Evolutionary conservation across 1,284 basidiomycete genomes (phyloP).

Genomic region (Microbotryum saponariae): DNA sequence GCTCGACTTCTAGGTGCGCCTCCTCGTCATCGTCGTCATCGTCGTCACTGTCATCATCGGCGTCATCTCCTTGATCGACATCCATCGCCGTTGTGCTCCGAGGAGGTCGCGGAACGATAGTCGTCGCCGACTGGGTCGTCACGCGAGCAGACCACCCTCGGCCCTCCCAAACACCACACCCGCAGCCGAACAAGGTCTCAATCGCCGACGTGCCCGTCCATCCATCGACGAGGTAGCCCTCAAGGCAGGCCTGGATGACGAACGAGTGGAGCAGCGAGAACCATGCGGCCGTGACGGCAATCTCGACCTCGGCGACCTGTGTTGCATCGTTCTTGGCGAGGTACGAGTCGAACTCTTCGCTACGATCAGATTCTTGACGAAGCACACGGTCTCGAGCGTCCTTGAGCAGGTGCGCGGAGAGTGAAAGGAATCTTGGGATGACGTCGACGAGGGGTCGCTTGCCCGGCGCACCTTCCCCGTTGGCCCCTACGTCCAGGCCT

Average conservation of each 20-base stretch:
- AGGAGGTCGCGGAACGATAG: not conserved
- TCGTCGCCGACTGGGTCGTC: not conserved
- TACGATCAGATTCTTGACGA: constrained; percentile 34
- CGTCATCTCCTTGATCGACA: constrained; percentile 7
- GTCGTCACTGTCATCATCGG: constrained; percentile 7
- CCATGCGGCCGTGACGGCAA: constrained; percentile 55
- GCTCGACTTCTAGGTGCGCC: not conserved
- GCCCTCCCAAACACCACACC: constrained; percentile 48
- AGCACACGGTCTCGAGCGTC: constrained; percentile 59
- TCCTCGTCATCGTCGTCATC: constrained; percentile 13
- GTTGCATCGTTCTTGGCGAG: constrained; percentile 20
- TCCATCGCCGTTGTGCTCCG: not conserved
- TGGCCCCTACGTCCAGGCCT: constrained; percentile 9
- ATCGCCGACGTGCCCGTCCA: constrained; percentile 64
- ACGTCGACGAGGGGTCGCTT: constrained; percentile 51
- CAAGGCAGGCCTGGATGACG: constrained; percentile 65
- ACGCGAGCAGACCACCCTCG: constrained; percentile 16
- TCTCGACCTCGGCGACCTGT: constrained; percentile 12
- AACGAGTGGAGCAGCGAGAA: constrained; percentile 66
- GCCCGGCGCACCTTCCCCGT: not conserved
- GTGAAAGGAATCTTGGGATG: constrained; percentile 60
- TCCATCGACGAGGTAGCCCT: constrained; percentile 68
- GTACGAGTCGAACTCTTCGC: not conserved
- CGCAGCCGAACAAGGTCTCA: constrained; percentile 65
- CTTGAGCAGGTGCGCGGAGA: constrained; percentile 60